Percentiles rank a stretch among this genome's conserved stretches.
phyloP scores from a whole-genome alignment of 257 asterid genomes.

The Misopates orontium region DNA sequence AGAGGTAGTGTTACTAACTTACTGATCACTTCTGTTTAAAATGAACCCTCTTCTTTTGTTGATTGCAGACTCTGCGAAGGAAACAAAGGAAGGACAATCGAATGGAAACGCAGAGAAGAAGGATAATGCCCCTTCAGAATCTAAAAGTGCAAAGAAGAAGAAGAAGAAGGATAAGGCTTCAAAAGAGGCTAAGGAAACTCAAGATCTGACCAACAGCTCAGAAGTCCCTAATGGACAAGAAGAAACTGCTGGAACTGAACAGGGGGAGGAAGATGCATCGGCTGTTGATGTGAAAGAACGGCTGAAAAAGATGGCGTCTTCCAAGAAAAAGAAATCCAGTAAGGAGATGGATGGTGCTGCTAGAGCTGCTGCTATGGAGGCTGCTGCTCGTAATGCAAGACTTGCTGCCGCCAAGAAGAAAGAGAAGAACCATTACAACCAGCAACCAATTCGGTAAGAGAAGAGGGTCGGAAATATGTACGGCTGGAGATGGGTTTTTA shows the following conservation, averaged over 20 bases:
- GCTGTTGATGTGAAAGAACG: constrained; percentile 68
- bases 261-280: constrained; percentile 51
- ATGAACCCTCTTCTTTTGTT: not conserved
- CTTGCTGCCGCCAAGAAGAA: constrained; percentile 93
- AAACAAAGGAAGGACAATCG: constrained; percentile 45
- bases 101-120: constrained; percentile 59
- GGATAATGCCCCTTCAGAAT: constrained; percentile 64
- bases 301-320: constrained; percentile 70
- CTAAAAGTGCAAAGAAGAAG: constrained; percentile 87
- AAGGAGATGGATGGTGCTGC: constrained; percentile 90
- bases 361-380: constrained; percentile 84
- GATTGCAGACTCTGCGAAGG: constrained; percentile 41
- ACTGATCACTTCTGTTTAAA: too few species aligned
- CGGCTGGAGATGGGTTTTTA: constrained; percentile 33
- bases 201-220: constrained; percentile 45
- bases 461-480: constrained; percentile 2
- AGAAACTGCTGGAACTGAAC: constrained; percentile 40
- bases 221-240: constrained; percentile 49
- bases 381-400: constrained; percentile 89
- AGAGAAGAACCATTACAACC: constrained; percentile 94
- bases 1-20: not conserved
- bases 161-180: constrained; percentile 80
- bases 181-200: constrained; percentile 66
- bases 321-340: constrained; percentile 81
- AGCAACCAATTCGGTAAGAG: constrained; percentile 78